Percentiles rank a stretch among this genome's conserved stretches.
These are phyloP conservation scores for Aspergillus asperescens DNA, from an alignment of 495 filamentous ascomycete genomes.

Conservation along the genomic window DNA sequence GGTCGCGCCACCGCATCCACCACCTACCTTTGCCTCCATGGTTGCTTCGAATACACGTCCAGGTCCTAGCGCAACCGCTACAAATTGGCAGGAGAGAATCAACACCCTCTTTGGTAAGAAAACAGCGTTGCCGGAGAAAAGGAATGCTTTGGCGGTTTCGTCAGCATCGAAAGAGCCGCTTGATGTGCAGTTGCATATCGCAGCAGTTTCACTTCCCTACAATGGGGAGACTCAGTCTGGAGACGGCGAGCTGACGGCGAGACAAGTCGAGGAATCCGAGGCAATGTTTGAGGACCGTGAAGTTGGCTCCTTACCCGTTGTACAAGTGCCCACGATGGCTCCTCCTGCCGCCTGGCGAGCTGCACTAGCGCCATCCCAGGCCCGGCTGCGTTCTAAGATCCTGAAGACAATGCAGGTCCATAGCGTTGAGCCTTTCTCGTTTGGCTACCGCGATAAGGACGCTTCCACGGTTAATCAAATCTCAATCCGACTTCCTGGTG, in stretches of 20 bases:
- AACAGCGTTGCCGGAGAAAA: conserved; percentile 39
- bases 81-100: conserved; percentile 69
- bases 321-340: conserved; percentile 58
- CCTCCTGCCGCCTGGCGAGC: conserved; percentile 48
- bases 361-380: conserved; percentile 37
- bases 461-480: conserved; percentile 28
- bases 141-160: conserved; percentile 49
- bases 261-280: conserved; percentile 68
- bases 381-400: conserved; percentile 30
- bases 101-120: conserved; percentile 65
- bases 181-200: conserved; percentile 46
- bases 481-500: conserved; percentile 35
- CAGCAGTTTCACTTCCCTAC: conserved; percentile 53
- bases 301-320: conserved; percentile 66
- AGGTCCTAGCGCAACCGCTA: conserved; percentile 24
- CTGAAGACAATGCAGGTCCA: conserved; percentile 38
- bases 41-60: conserved; percentile 40
- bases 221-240: conserved; percentile 25
- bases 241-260: conserved; percentile 46
- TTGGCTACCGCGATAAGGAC: conserved; percentile 37
- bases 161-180: conserved; percentile 58
- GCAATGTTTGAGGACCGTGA: conserved; percentile 81
- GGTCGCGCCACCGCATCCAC: conserved; percentile 37
- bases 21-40: conserved; percentile 53
- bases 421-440: conserved; percentile 32